Base-by-base conservation (phyloP, 139 green algal genomes). In the Pseudopediastrum boryanum region DNA sequence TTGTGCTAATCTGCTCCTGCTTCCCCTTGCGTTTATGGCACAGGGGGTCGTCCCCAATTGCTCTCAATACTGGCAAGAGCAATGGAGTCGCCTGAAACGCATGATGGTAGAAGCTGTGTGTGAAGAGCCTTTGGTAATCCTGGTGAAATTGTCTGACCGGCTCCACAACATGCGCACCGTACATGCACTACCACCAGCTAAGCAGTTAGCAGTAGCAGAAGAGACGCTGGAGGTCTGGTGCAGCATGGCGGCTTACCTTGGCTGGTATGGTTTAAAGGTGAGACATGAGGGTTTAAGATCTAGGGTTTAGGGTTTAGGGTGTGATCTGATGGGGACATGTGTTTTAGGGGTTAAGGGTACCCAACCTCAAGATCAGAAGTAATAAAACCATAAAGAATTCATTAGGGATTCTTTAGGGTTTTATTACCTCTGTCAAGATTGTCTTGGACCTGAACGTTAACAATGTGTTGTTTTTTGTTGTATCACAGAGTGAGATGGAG, bases 111-210 rank as follows among this genome's bases (percentile, higher is more conserved):
- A 75, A 21, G 74, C 64, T 12, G 63, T 82, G 2, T 63, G 59
- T 6, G 87, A 93, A 25, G 92, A 95, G 86, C 91, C 94, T 21
- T 85, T 98, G 52, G 92, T 97, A 7, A 90, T 97, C 41, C 85
- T 98, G 29, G 85, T 99, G 64, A 98, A 98, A 80, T 91, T 99
- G 68, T 92, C 96, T 2, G 95, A 98, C 81, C 76, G 95, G n/a
- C 88, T 99, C 85, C 94, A 98, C 89, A 98, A 98, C 86, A 95
- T 99, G 94, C 92, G 96, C 69, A 98, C 93, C 3, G 85, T 98
- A 69, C 93, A 91, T n/a, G 93, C 90, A 19, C 85, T 98, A 36
- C 52, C 85, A 25, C 89, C 84, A 0, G 89, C 91, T 10, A 95
- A 96, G 82, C 86, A 90, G 83, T 71, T 75, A 42, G 84, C 86